phyloP scores from a whole-genome alignment of 371 early-diverging fungal species.

The Choanephora cucurbitarum region DNA sequence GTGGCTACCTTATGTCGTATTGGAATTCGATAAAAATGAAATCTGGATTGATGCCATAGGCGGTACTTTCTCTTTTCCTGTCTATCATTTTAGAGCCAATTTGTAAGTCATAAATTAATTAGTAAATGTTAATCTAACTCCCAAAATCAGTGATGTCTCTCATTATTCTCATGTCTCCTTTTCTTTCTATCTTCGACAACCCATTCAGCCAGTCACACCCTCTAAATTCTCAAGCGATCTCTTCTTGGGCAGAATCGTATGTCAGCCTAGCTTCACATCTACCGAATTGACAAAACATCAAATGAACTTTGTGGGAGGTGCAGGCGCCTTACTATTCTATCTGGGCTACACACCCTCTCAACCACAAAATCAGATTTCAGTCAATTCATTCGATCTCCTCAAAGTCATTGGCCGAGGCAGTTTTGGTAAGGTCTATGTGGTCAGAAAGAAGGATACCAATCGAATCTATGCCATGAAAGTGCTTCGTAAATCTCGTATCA shows the following conservation, averaged over 20 bases:
- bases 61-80: constrained; percentile 70
- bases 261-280: constrained; percentile 64
- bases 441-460: constrained; percentile 90
- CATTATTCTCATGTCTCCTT: constrained; percentile 80
- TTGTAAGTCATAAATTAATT: too few species aligned
- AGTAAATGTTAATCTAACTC: too few species aligned
- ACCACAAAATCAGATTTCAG: constrained; percentile 60
- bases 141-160: constrained; percentile 89
- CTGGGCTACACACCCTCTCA: constrained; percentile 67
- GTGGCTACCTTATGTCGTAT: constrained; percentile 86
- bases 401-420: constrained; percentile 95
- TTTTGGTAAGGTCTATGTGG: constrained; percentile 98
- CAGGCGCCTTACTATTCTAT: constrained; percentile 69
- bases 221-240: constrained; percentile 55
- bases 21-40: constrained; percentile 94
- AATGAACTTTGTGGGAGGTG: constrained; percentile 42
- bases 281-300: constrained; percentile 37
- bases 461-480: constrained; percentile 99
- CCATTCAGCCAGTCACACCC: constrained; percentile 44
- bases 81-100: constrained; percentile 83
- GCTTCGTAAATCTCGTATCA: constrained; percentile 91
- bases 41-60: constrained; percentile 80
- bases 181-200: constrained; percentile 80
- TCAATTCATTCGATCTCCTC: constrained; percentile 93
- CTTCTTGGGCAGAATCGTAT: constrained; percentile 67